These are phyloP conservation scores for Saccharomyces hybrid DNA, from an alignment of 1,139 yeast species.

Conservation along the genomic window DNA sequence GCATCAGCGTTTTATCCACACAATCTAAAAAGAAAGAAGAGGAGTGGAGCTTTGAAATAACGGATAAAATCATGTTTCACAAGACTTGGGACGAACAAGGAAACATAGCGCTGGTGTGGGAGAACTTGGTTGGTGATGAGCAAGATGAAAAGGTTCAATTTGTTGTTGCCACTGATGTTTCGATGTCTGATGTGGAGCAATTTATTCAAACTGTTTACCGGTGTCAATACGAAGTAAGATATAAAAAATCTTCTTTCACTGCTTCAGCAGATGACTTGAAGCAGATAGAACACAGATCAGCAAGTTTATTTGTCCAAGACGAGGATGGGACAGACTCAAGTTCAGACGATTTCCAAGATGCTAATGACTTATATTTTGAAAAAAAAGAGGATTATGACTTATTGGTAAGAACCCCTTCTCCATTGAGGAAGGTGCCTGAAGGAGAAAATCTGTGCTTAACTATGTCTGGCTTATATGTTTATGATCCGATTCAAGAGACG, in stretches of 20 bases:
- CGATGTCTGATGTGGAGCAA: constrained; percentile 48
- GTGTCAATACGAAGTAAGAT: constrained; percentile 74
- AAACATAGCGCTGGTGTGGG: constrained; percentile 62
- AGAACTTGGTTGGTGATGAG: constrained; percentile 67
- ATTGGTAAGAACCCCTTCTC: constrained; percentile 5
- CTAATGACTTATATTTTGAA: constrained; percentile 6
- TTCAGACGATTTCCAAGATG: constrained; percentile 11
- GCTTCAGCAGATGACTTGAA: constrained; percentile 43
- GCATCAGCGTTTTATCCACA: constrained; percentile 52
- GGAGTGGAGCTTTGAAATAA: constrained; percentile 26
- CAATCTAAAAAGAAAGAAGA: constrained; percentile 38
- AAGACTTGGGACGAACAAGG: constrained; percentile 38
- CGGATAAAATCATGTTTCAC: constrained; percentile 39
- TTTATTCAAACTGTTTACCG: constrained; percentile 58
- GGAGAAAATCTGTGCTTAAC: constrained; percentile 21
- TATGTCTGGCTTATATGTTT: constrained; percentile 45
- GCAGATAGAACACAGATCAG: constrained; percentile 38
- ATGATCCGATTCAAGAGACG: constrained; percentile 45
- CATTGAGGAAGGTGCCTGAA: constrained; percentile 10
- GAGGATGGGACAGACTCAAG: constrained; percentile 17
- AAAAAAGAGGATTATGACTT: not conserved
- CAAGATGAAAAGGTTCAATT: constrained; percentile 83
- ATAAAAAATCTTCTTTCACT: constrained; percentile 46
- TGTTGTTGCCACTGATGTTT: constrained; percentile 57
- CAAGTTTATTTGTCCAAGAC: constrained; percentile 7